Conservation (phyloP, 345 rosid genomes). For the Citrus glauca region DNA sequence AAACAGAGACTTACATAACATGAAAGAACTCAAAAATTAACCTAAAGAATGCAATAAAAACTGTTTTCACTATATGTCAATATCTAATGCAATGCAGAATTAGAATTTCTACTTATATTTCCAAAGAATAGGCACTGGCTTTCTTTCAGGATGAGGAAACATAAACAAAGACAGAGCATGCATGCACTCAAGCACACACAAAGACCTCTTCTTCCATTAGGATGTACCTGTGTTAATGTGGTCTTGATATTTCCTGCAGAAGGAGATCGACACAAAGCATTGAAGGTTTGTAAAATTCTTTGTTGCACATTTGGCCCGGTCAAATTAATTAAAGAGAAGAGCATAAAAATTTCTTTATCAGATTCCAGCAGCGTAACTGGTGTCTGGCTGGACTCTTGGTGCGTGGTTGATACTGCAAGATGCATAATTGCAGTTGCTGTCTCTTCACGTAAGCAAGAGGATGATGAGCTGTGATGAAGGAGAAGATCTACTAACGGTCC, state of each 20-base stretch:
- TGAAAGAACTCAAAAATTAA: background rate
- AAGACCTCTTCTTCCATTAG: background rate
- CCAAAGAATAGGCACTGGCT: background rate
- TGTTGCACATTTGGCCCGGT: slow-evolving; percentile 49
- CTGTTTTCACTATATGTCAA: background rate
- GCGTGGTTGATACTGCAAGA: slow-evolving; percentile 50
- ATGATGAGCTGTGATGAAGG: slow-evolving; percentile 35
- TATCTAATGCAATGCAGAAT: background rate
- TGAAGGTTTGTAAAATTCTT: slow-evolving; percentile 51
- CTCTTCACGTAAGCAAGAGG: slow-evolving; percentile 43
- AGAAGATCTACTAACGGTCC: slow-evolving; percentile 48
- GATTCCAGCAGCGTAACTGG: slow-evolving; percentile 50
- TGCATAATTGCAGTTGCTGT: slow-evolving; percentile 52
- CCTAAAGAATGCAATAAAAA: background rate
- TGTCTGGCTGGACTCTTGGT: slow-evolving; percentile 33
- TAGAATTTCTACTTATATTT: background rate
- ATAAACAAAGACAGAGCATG: background rate
- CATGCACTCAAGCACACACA: background rate
- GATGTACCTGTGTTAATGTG: slow-evolving; percentile 51
- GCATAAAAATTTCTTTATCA: slow-evolving; percentile 46
- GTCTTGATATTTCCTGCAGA: slow-evolving; percentile 39
- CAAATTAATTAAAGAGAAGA: slow-evolving; percentile 47
- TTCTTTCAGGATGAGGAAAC: slow-evolving; percentile 1
- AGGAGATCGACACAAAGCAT: slow-evolving; percentile 54
- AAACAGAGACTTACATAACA: background rate